phyloP scores from a whole-genome alignment of 345 rosid species.

The Populus alba region DNA sequence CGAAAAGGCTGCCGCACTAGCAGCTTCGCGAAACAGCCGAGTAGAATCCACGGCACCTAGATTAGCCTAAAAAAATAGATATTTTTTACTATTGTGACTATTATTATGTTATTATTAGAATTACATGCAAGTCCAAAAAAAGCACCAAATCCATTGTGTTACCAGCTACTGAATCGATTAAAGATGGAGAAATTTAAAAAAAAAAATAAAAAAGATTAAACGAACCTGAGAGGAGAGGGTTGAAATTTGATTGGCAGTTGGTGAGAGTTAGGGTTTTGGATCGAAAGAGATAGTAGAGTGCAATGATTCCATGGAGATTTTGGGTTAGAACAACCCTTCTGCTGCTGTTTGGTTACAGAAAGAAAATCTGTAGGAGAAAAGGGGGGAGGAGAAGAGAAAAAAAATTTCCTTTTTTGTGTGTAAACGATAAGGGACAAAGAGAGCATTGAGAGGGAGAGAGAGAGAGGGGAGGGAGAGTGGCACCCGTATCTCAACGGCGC shows the following conservation, averaged over 20 bases:
- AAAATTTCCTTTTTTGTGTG: background rate
- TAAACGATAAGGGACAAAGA: conserved; percentile 49
- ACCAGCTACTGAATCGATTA: background rate
- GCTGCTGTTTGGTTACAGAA: conserved; percentile 25
- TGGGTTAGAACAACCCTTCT: background rate
- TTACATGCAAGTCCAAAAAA: background rate
- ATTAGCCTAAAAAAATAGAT: conserved; percentile 5
- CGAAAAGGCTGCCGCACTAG: background rate
- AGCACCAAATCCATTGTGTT: background rate
- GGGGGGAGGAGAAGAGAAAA: background rate
- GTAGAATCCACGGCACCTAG: conserved; percentile 6
- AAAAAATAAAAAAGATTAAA: background rate
- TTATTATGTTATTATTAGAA: background rate
- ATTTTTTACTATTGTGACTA: background rate
- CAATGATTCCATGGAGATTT: background rate
- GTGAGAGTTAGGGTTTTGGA: background rate
- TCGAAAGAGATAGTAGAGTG: background rate
- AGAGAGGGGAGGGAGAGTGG: background rate
- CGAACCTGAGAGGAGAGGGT: background rate
- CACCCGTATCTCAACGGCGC: conserved; percentile 39
- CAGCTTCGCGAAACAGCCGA: background rate
- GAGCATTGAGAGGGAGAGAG: conserved; percentile 29
- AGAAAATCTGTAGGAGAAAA: conserved; percentile 16
- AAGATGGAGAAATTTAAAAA: background rate
- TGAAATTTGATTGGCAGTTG: background rate